Evolutionary conservation across 2,329 filamentous ascomycete genomes (phyloP), one percentile per base, ranked within the genome.

Genomic region (Coniochaeta sp.): DNA sequence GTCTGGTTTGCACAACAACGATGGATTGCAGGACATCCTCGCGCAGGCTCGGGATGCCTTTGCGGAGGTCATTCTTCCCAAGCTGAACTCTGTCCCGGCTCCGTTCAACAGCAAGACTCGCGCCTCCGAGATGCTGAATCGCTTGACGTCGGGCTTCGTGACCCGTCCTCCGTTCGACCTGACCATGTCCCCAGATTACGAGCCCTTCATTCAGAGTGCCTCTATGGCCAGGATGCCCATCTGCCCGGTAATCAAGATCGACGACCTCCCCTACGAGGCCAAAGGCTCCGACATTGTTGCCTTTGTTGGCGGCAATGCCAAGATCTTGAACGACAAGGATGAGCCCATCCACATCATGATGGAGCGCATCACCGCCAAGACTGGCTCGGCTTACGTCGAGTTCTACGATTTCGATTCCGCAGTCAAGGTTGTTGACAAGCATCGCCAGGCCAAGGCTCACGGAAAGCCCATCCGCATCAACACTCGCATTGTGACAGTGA

Each of bases 291-390:
- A 87, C 67, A 72, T 87, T 19, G 74, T 84, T 58, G 83, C 83
- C 1, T 83, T 86, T 65, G 74, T 87, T 19, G 84, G 84, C 2
- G 79, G 81, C 57, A 85, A 82, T 65, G 79, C 81, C 24, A 79
- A 77, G 60, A 77, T 86, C 36, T 69, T 85, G 55, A 80, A 77
- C 32, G 83, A 86, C 61, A 69, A 67, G 1, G 75, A 82, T 6
- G 83, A 85, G 65, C 79, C 82, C 0, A 75, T 87, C 8, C 84
- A 87, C 61, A 85, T 87, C 63, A 83, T 86, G 65, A 86, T 87
- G 83, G 84, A 87, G 59, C 79, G 83, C n/a, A 76, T 80, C 24
- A 83, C 82, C 3, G 80, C 79, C 67, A 87, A 86, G 77, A 87
- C 84, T 0, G 79, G 84, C 70, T 84, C 87, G 62, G 81, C 79